phyloP scores from a whole-genome alignment of 2,329 filamentous ascomycete species.

The Chrysoporthe puriensis region DNA sequence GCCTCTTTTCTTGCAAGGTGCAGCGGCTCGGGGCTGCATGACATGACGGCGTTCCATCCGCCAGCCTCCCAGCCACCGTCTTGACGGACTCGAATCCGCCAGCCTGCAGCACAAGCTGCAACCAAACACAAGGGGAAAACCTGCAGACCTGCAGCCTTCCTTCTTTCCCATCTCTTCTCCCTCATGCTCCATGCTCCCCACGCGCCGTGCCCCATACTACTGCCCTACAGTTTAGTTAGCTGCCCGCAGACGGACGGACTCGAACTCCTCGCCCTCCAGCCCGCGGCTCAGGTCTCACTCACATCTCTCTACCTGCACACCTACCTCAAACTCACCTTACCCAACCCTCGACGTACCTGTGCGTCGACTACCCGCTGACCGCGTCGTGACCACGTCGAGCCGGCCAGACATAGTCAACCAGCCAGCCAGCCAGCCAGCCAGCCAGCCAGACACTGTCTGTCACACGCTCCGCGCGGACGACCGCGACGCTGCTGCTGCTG shows the following conservation, averaged over 20 bases:
- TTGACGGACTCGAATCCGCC: slow-evolving; percentile 30
- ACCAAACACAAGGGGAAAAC: neutral
- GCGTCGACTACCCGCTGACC: neutral
- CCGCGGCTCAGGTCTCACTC: slow-evolving; percentile 24
- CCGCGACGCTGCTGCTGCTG: neutral
- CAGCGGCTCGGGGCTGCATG: slow-evolving; percentile 10
- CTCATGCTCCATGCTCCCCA: neutral
- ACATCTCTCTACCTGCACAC: slow-evolving; percentile 7
- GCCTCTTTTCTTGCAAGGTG: neutral
- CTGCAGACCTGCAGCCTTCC: slow-evolving; percentile 21
- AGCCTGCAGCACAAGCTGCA: slow-evolving; percentile 6
- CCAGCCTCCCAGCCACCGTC: slow-evolving; percentile 20
- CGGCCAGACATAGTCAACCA: too few relatives aligned
- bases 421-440: too few relatives aligned
- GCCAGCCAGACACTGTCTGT: neutral
- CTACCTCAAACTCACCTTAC: slow-evolving; percentile 1
- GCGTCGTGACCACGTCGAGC: neutral
- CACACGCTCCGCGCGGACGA: neutral
- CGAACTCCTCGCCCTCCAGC: slow-evolving; percentile 23
- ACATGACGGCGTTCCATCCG: slow-evolving; percentile 10
- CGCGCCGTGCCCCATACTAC: neutral
- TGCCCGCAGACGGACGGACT: neutral
- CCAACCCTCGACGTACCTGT: slow-evolving; percentile 8
- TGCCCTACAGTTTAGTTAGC: neutral
- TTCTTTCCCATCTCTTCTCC: slow-evolving; percentile 13